These are phyloP conservation scores for Lecanicillium sp. DNA, from an alignment of 2,329 filamentous ascomycete genomes.

Conservation along the genomic window DNA sequence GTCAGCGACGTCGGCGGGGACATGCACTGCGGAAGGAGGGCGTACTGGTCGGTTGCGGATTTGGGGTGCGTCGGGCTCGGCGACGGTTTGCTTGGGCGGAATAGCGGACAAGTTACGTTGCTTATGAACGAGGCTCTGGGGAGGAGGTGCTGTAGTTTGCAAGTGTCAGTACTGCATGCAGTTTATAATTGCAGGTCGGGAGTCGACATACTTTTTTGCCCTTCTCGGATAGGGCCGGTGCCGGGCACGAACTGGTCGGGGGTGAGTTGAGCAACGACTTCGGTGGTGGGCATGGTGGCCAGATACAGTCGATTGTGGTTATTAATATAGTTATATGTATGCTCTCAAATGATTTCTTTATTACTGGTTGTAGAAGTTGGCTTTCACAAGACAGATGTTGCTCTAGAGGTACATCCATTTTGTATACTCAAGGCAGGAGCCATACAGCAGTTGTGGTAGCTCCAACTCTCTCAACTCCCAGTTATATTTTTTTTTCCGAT, in stretches of 20 bases:
- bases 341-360: no score
- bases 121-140: slow-evolving; percentile 22
- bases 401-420: no score
- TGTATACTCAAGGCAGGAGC: no score
- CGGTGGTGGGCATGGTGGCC: not conserved
- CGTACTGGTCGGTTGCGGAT: slow-evolving; percentile 11
- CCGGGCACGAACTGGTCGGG: not conserved
- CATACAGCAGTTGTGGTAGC: no score
- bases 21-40: accelerated
- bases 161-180: not conserved
- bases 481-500: no score
- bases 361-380: no score
- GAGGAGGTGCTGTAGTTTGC: not conserved
- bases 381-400: no score
- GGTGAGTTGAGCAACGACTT: not conserved
- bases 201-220: not conserved
- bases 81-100: not conserved
- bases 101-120: slow-evolving; percentile 22
- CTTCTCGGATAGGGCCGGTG: not conserved
- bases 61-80: not conserved
- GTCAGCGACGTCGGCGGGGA: not conserved
- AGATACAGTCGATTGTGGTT: not conserved
- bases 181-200: not conserved
- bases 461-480: no score
- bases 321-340: not conserved